Base-by-base conservation (phyloP, 2,329 filamentous ascomycete species). In the Diaporthe citrichinensis region DNA sequence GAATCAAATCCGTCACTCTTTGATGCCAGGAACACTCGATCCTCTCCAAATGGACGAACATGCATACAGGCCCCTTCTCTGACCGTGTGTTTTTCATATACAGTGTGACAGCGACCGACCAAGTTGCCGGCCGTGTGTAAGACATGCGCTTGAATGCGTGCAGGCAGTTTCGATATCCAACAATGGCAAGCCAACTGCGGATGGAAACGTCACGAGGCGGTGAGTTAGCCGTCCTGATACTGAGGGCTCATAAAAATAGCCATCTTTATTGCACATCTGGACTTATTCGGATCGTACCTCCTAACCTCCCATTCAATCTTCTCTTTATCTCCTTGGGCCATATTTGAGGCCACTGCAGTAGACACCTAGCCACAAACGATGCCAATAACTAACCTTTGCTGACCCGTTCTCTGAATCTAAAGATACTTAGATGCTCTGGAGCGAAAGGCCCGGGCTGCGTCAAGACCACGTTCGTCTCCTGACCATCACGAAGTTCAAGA, bases 81-180 rank as follows among this genome's bases (percentile, higher is more conserved):
- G 17, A 44, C 36, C 4, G 15, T n/a, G 20, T 10, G 4, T 14
- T 28, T 14, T 61, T 14, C 8, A 3, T 41, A 15, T 12, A 8
- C n/a, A 62, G 59, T 62, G 59, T 46, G 59, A 62, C 15, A 62
- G 39, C 39, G 59, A 46, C 7, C 15, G 59, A 44, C 59, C 59
- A 25, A 62, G 59, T 46, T 62, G 59, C 39, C 28, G 59, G 59
- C 39, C 59, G 8, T 62, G 59, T 62, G 39, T 15, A 28, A 44
- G n/a, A 20, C 15, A 28, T 41, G 39, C 14, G 7, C n/a, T 62
- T 31, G 59, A 62, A 23, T 62, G 59, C 39, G 59, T 62, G 59
- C 59, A 62, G 39, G 39, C 25, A 5, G 25, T 62, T 46, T 28
- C 59, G 1, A 46, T 23, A 12, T 28, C 17, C 39, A 62, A 46